These are phyloP conservation scores for Cyphellophora europaea DNA, from an alignment of 2,329 filamentous ascomycete species.

Conservation along the genomic window DNA sequence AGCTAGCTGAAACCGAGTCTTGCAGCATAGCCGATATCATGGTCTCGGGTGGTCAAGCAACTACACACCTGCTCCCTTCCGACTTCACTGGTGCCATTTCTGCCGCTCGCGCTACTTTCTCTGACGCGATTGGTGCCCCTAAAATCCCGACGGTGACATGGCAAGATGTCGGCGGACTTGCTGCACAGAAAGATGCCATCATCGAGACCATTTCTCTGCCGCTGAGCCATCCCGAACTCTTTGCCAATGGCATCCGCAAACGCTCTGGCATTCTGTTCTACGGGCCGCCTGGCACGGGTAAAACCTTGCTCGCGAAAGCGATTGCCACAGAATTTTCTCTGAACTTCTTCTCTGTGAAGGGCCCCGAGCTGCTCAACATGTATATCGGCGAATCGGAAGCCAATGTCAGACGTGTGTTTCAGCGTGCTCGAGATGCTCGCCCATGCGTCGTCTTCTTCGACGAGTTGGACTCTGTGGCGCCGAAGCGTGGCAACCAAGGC, in stretches of 20 bases:
- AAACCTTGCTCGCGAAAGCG: constrained; percentile 85
- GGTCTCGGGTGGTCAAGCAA: constrained; percentile 71
- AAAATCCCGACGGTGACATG: constrained; percentile 97
- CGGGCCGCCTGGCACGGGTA: constrained; percentile 81
- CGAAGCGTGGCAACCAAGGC: constrained; percentile 92
- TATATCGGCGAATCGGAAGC: constrained; percentile 92
- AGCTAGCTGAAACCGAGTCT: constrained; percentile 44
- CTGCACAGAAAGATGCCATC: constrained; percentile 93
- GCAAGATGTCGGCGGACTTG: constrained; percentile 89
- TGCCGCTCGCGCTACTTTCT: constrained; percentile 93
- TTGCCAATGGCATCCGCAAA: constrained; percentile 97
- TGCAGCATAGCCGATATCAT: constrained; percentile 56
- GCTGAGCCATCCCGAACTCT: constrained; percentile 81
- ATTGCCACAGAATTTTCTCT: constrained; percentile 89
- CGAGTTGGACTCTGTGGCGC: constrained; percentile 85
- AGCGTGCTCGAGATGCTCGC: constrained; percentile 72
- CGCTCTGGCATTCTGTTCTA: constrained; percentile 89
- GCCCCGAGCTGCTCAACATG: constrained; percentile 87
- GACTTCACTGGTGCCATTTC: constrained; percentile 94
- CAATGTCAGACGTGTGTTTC: constrained; percentile 82
- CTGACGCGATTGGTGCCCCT: constrained; percentile 90
- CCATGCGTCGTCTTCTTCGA: constrained; percentile 93
- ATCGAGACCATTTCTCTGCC: constrained; percentile 94
- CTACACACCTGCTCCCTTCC: constrained; percentile 65
- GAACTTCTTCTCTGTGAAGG: constrained; percentile 92